A percentile compares a stretch with the other conserved stretches of the same genome.
Evolutionary conservation across 1,284 basidiomycete species (phyloP).

Genomic region (Athelia psychrophila): DNA sequence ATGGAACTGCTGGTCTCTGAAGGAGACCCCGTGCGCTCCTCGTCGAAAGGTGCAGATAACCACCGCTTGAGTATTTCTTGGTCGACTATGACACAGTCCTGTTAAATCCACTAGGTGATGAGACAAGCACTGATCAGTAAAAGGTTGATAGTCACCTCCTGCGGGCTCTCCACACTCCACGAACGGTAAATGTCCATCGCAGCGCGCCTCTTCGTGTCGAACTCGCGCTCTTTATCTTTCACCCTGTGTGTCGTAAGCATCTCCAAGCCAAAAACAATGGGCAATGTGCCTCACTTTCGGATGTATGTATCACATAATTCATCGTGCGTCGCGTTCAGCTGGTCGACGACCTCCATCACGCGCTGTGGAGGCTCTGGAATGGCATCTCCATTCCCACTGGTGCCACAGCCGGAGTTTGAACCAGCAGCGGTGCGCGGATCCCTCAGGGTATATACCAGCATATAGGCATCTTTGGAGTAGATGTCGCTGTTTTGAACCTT

Average conservation of each 20-base stretch:
- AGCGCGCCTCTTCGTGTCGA: conserved; percentile 45
- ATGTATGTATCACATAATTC: conserved; percentile 49
- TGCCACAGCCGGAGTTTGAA: not conserved
- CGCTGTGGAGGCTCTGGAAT: conserved; percentile 44
- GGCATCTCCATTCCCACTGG: not conserved
- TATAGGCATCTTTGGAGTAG: conserved; percentile 84
- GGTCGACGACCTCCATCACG: conserved; percentile 51
- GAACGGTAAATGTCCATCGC: conserved; percentile 60
- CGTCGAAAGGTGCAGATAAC: conserved; percentile 43
- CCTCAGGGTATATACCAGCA: conserved; percentile 81
- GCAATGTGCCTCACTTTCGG: conserved; percentile 34
- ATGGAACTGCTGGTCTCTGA: conserved; percentile 25
- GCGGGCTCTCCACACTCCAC: conserved; percentile 48
- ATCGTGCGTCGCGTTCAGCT: conserved; percentile 53
- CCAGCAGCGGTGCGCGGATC: conserved; percentile 11
- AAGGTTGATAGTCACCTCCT: conserved; percentile 42
- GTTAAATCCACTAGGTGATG: conserved; percentile 5
- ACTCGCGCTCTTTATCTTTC: conserved; percentile 37
- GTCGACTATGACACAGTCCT: conserved; percentile 61
- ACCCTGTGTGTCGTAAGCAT: conserved; percentile 33
- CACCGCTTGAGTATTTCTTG: conserved; percentile 58
- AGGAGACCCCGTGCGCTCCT: not conserved
- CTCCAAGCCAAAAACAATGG: not conserved
- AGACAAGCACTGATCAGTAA: conserved; percentile 5
- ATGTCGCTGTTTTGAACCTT: conserved; percentile 26